Percentiles rank a stretch among this genome's conserved stretches.
Evolutionary conservation across 495 filamentous ascomycete species (phyloP).

Genomic region (Neurospora sp.): DNA sequence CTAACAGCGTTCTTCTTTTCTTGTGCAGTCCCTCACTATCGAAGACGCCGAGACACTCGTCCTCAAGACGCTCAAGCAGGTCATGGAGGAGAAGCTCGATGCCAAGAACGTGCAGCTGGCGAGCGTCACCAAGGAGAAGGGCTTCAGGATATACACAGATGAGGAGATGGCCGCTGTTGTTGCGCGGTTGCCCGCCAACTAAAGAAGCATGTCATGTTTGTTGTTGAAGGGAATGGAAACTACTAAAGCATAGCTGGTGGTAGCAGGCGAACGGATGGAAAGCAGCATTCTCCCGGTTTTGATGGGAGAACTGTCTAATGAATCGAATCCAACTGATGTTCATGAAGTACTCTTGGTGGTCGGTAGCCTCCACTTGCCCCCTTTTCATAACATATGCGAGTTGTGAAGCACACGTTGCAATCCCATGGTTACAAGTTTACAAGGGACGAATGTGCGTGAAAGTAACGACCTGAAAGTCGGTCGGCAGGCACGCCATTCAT

Average conservation of each 20-base stretch:
- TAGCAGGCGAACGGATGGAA: neutral
- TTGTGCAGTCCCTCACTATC: constrained; percentile 56
- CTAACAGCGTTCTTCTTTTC: no score
- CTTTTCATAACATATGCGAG: neutral
- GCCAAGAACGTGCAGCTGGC: constrained; percentile 97
- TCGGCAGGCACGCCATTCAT: neutral
- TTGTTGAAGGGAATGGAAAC: neutral
- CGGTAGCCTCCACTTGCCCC: neutral
- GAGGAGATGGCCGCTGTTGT: constrained; percentile 93
- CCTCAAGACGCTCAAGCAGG: constrained; percentile 96
- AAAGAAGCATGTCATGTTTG: neutral
- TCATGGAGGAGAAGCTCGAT: constrained; percentile 99
- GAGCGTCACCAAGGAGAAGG: constrained; percentile 93
- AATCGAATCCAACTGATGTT: neutral
- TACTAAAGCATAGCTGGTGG: neutral
- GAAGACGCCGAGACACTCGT: constrained; percentile 89
- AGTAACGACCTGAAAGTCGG: neutral
- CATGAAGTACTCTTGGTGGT: neutral
- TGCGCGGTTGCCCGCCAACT: constrained; percentile 54
- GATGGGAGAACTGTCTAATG: neutral
- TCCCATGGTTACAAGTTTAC: neutral
- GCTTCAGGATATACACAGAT: constrained; percentile 95
- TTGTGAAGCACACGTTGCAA: neutral
- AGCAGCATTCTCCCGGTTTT: neutral
- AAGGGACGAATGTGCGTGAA: no score